Evolutionary conservation across 2,329 filamentous ascomycete species (phyloP).

Genomic region (Fusarium algeriense): DNA sequence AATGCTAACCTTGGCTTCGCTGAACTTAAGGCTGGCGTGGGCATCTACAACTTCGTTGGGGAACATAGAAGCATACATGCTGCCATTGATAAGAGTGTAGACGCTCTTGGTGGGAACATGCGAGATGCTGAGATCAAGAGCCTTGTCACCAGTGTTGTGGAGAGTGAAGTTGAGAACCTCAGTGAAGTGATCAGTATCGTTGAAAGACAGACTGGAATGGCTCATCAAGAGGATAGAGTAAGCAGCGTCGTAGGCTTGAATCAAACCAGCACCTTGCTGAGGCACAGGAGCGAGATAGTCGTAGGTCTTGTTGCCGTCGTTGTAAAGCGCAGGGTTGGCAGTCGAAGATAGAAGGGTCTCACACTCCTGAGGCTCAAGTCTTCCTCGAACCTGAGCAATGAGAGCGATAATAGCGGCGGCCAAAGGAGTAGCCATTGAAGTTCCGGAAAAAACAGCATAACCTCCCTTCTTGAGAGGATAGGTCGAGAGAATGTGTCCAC

Average conservation of each 20-base stretch:
- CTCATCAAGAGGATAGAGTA: slow-evolving; percentile 65
- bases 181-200: slow-evolving; percentile 73
- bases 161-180: slow-evolving; percentile 68
- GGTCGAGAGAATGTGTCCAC: slow-evolving; percentile 69
- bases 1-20: slow-evolving; percentile 58
- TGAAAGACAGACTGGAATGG: slow-evolving; percentile 70
- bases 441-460: slow-evolving; percentile 67
- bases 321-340: slow-evolving; percentile 62
- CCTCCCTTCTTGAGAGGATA: slow-evolving; percentile 61
- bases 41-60: slow-evolving; percentile 56
- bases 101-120: slow-evolving; percentile 64
- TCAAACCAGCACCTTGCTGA: slow-evolving; percentile 70
- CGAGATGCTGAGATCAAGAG: slow-evolving; percentile 64
- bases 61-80: slow-evolving; percentile 56
- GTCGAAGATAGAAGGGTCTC: slow-evolving; percentile 63
- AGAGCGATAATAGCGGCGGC: slow-evolving; percentile 67
- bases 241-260: slow-evolving; percentile 71
- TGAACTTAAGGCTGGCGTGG: slow-evolving; percentile 58
- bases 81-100: slow-evolving; percentile 59
- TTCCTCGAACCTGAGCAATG: slow-evolving; percentile 64
- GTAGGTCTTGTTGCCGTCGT: slow-evolving; percentile 55
- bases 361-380: slow-evolving; percentile 61
- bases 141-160: slow-evolving; percentile 63
- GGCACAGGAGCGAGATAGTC: slow-evolving; percentile 64
- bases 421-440: slow-evolving; percentile 71